Evolutionary conservation across 768 basidiomycete genomes (phyloP).

Genomic region (Auriscalpium microsporum): DNA sequence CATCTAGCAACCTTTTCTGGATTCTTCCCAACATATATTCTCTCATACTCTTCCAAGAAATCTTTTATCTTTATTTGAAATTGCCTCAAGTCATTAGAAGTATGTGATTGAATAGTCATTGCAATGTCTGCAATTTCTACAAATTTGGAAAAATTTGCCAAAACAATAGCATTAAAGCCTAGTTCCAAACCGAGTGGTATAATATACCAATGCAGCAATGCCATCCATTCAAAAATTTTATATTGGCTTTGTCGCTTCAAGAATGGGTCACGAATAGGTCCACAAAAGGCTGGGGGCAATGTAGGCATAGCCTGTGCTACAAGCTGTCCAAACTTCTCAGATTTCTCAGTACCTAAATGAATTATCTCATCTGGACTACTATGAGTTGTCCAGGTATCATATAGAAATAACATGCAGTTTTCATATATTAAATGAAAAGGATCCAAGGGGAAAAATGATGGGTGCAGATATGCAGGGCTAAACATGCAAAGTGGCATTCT

Average conservation of each 20-base stretch:
- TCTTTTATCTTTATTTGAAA: background rate
- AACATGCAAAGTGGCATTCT: background rate
- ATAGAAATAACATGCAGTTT: background rate
- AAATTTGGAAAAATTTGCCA: background rate
- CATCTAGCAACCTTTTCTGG: background rate
- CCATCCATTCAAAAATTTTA: background rate
- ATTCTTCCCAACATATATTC: background rate
- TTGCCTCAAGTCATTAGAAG: background rate
- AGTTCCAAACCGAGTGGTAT: background rate
- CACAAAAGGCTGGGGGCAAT: background rate
- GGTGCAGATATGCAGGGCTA: background rate
- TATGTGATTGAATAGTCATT: background rate
- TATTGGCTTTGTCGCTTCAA: background rate
- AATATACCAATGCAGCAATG: background rate
- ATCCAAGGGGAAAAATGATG: background rate
- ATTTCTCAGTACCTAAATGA: background rate
- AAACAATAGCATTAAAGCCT: slow-evolving; percentile 7
- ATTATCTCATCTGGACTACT: background rate
- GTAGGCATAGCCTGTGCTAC: background rate
- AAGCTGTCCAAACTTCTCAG: background rate
- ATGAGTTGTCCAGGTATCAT: background rate
- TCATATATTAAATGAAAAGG: background rate
- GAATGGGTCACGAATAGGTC: background rate
- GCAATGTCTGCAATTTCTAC: background rate
- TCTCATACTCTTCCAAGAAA: background rate